These are phyloP conservation scores for Geotrichum klebahnii DNA, from an alignment of 1,139 yeast species.

Conservation along the genomic window DNA sequence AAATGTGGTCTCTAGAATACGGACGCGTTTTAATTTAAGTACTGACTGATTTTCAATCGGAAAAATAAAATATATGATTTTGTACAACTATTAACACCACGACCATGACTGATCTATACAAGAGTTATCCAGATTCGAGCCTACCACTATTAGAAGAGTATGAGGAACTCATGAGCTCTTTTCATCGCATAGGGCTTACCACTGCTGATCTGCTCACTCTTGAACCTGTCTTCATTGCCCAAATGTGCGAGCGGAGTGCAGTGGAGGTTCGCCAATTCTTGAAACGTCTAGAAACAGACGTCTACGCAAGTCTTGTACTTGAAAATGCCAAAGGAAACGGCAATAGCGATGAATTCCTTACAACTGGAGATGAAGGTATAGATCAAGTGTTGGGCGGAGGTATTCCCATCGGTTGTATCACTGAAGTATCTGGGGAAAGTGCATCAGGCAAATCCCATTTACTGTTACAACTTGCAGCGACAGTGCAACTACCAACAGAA, in stretches of 20 bases:
- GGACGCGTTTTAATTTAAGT: no score
- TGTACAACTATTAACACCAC: no score
- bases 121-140: constrained; percentile 13
- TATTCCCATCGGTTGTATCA: constrained; percentile 57
- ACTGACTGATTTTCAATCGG: no score
- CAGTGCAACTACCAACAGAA: constrained; percentile 50
- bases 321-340: background rate
- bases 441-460: constrained; percentile 84
- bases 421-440: constrained; percentile 81
- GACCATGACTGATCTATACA: constrained; percentile 21
- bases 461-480: constrained; percentile 57
- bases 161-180: constrained; percentile 30
- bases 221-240: constrained; percentile 43
- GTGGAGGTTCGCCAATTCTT: constrained; percentile 48
- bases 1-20: no score
- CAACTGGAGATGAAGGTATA: constrained; percentile 11
- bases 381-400: constrained; percentile 43
- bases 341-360: background rate
- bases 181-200: constrained; percentile 36
- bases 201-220: constrained; percentile 45
- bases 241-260: constrained; percentile 46
- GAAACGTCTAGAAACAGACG: constrained; percentile 25
- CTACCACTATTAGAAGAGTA: constrained; percentile 29
- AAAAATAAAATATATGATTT: no score
- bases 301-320: constrained; percentile 12